Evolutionary conservation across 208 protist species (phyloP), one percentile per base, ranked within the genome.

Genomic region (Trypanosoma avium): DNA sequence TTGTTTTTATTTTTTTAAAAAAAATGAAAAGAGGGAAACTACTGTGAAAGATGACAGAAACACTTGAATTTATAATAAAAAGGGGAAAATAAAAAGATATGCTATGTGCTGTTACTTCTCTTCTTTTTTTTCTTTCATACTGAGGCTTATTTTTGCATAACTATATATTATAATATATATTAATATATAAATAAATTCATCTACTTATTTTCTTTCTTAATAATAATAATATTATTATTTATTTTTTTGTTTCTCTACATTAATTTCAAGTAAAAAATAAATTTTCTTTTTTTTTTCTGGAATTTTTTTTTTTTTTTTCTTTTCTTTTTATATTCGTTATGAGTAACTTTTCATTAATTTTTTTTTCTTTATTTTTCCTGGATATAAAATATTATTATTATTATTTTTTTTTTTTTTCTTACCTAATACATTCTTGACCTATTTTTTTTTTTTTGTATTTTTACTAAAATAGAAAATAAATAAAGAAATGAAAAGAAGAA

Each of bases 281-380:
- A 40, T 30, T 42, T 58, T 33, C 10, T 62, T 24, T 62, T 47
- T 63, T 72, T 65, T 10, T 46, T 64, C 21, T 43, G 3, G 12
- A 4, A 2, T 42, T 9, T 42, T 15, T 42, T 15, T 42, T 15
- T 42, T 9, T 42, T 9, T 42, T 63, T 47, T 61, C 40, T 68
- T 12, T 62, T 4, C 49, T 52, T 49, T 33, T 3, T 35, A 24
- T 32, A 2, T 15, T 55, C 27, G 8, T 5, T 29, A 55, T 24
- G 27, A 13, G 19, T 50, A 32, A 19, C 7, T 48, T 52, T 32
- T 63, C 35, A n/a, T n/a, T n/a, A n/a, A n/a, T 63, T 36, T 53
- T 33, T 32, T 49, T 63, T 52, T 63, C 13, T 53, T 63, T 50
- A 6, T 63, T 48, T 32, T 52, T 36, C 32, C 45, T n/a, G n/a